Conservation (phyloP, 2,329 filamentous ascomycete genomes). For the Monosporascus sp. region DNA sequence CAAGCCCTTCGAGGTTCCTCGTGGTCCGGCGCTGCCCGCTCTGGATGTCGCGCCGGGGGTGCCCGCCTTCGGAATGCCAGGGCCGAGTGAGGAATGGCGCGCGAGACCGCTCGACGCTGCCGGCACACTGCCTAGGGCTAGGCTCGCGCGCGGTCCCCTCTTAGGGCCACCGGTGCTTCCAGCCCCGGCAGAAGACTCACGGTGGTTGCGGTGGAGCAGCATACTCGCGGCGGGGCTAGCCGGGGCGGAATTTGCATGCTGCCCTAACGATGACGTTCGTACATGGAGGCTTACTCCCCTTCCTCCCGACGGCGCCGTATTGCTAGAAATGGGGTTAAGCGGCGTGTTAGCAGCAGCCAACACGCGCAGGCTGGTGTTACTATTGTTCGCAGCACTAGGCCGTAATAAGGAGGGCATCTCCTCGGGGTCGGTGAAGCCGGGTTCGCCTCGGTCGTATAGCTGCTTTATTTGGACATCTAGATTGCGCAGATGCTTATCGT, state of each 20-base stretch:
- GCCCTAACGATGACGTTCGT: constrained; percentile 44
- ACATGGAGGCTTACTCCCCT: constrained; percentile 42
- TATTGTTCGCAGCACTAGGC: constrained; percentile 49
- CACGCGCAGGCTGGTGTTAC: constrained; percentile 37
- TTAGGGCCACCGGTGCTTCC: constrained; percentile 40
- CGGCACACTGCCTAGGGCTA: constrained; percentile 42
- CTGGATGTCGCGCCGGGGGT: constrained; percentile 33
- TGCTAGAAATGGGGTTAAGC: constrained; percentile 32
- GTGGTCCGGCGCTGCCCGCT: constrained; percentile 57
- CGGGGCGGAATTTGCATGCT: constrained; percentile 51
- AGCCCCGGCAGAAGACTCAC: constrained; percentile 57
- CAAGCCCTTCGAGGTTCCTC: constrained; percentile 43
- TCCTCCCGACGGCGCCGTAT: constrained; percentile 36
- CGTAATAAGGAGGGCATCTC: constrained; percentile 60
- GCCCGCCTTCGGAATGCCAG: constrained; percentile 53
- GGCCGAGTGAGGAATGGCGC: constrained; percentile 57
- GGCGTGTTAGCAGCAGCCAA: constrained; percentile 28
- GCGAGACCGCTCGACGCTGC: constrained; percentile 53
- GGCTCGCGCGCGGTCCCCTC: constrained; percentile 44
- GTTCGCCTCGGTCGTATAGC: constrained; percentile 56
- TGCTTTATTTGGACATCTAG: constrained; percentile 60
- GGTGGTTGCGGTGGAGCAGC: constrained; percentile 50
- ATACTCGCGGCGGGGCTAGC: constrained; percentile 57
- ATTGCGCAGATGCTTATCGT: constrained; percentile 58
- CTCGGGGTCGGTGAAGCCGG: constrained; percentile 57